These are phyloP conservation scores for Lepiota brunneoincarnata DNA, from an alignment of 768 basidiomycete species.

Conservation along the genomic window DNA sequence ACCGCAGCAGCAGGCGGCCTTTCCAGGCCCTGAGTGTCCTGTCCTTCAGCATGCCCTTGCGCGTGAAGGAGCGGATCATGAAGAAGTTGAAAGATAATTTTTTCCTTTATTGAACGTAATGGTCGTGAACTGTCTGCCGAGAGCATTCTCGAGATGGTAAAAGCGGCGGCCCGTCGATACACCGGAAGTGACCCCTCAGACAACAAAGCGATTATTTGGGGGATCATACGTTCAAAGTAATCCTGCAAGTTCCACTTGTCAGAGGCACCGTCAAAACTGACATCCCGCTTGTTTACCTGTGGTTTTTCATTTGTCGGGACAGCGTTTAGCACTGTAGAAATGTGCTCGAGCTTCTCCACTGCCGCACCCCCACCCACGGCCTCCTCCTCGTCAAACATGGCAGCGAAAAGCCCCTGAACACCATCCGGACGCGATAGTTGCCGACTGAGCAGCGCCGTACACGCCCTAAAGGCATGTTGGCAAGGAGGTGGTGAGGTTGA, in stretches of 20 bases:
- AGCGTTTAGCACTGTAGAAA: conserved; percentile 61
- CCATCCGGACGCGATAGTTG: conserved; percentile 73
- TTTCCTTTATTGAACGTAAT: conserved; percentile 27
- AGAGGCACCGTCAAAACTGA: background rate
- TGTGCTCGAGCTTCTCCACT: conserved; percentile 71
- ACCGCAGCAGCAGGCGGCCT: conserved; percentile 1
- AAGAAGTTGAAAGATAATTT: conserved; percentile 43
- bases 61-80: conserved; percentile 49
- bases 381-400: conserved; percentile 66
- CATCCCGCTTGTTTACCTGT: conserved; percentile 42
- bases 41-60: background rate
- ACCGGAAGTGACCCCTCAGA: conserved; percentile 36
- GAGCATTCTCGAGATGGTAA: conserved; percentile 66
- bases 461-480: conserved; percentile 54
- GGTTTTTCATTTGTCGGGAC: conserved; percentile 54
- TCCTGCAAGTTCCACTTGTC: conserved; percentile 36
- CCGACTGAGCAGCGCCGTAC: conserved; percentile 60
- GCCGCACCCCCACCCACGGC: conserved; percentile 45
- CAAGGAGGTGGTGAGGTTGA: conserved; percentile 41
- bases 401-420: conserved; percentile 63
- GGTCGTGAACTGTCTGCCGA: conserved; percentile 28
- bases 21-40: background rate
- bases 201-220: conserved; percentile 53
- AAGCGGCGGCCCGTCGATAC: conserved; percentile 63
- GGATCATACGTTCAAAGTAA: conserved; percentile 56